Base-by-base conservation (phyloP, 306 rosid species). In the Cajanus cajan region DNA sequence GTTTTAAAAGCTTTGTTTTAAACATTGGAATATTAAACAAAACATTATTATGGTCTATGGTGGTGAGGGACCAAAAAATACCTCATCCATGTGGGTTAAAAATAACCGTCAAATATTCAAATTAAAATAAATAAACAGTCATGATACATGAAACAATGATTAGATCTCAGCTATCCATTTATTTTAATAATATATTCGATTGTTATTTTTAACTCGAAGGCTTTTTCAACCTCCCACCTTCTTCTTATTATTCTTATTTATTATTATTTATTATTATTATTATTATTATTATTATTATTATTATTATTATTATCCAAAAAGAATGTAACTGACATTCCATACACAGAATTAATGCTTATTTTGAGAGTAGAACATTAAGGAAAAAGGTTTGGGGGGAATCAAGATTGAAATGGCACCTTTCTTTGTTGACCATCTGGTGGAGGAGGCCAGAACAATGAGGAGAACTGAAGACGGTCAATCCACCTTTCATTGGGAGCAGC, bases 391-490 rank as follows among this genome's bases (percentile, higher is more conserved):
- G 7, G 14, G 62, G 63, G 4, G 0, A 19, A 63, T 14, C 2
- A 71, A 55, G 33, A 57, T n/a, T 47, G 39, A 76, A 43, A 68
- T 28, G 25, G 8, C 51, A 93, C 98, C 96, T 93, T 88, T 63
- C 89, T 82, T 73, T 86, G 93, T 10, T 85, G 96, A 47, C 77
- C 76, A 14, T 91, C 93, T 57, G 74, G 91, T 5, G 98, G 98
- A 24, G 98, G 93, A 71, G 91, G 96, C 98, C 93, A 91, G 68
- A 91, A 93, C 85, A 93, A 80, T n/a, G 96, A 93, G 8, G 98
- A 89, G 84, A 62, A 87, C 28, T 82, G 94, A 48, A 93, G 89
- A 14, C 96, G 83, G 72, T 91, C 96, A 16, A 83, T 86, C 98
- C 98, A 93, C 71, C 93, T 88, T 76, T 89, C 98, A 37, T 68